Evolutionary conservation across 169 alveolate genomes (phyloP).

Genomic region (Condylostoma magnum): DNA sequence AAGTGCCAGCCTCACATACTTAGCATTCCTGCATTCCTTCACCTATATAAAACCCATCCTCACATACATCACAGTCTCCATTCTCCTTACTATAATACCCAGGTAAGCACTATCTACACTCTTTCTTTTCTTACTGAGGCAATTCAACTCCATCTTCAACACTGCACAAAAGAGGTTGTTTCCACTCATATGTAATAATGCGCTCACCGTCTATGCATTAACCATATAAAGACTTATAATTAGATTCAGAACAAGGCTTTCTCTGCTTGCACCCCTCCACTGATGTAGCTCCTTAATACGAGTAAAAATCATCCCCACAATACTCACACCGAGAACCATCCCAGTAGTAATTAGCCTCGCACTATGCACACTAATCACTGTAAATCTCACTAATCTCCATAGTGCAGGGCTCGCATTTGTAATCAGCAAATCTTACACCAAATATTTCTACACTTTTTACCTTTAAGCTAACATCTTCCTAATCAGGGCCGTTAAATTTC

Average conservation of each 20-base stretch:
- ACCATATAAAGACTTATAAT: neutral
- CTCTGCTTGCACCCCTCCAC: neutral
- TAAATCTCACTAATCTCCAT: neutral
- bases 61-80: too few species aligned
- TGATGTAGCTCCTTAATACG: neutral
- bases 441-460: too few species aligned
- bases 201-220: neutral
- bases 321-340: neutral
- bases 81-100: too few species aligned
- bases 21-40: too few species aligned
- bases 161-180: constrained; percentile 12
- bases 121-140: too few species aligned
- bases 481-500: too few species aligned
- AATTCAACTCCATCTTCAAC: neutral
- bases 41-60: too few species aligned
- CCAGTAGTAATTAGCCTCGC: neutral
- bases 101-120: too few species aligned
- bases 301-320: constrained; percentile 9
- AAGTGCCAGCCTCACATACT: too few species aligned
- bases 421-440: neutral
- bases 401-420: neutral
- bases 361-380: neutral
- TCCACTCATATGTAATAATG: neutral
- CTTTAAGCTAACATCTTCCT: too few species aligned
- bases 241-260: constrained; percentile 10